These are phyloP conservation scores for Tylopilus balloui DNA, from an alignment of 768 basidiomycete genomes.

Conservation along the genomic window DNA sequence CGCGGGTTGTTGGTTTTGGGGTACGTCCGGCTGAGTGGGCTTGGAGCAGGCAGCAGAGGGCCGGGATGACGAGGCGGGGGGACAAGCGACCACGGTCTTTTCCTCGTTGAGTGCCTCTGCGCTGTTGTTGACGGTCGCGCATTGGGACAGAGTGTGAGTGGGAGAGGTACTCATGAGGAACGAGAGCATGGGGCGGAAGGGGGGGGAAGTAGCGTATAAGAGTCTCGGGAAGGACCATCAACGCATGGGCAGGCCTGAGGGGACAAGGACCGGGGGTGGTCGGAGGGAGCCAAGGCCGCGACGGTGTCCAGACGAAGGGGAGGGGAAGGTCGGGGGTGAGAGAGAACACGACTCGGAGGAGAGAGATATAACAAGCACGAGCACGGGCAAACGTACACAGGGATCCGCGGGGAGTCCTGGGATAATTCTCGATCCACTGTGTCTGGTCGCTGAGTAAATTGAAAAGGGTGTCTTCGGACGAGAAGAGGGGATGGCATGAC, in stretches of 20 bases:
- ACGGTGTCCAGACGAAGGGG: conserved; percentile 7
- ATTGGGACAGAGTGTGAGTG: conserved; percentile 29
- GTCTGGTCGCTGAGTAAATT: conserved; percentile 5
- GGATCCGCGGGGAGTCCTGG: conserved; percentile 32
- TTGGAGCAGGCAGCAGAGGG: conserved; percentile 2
- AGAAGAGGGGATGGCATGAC: conserved; percentile 9
- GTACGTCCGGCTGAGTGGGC: neutral
- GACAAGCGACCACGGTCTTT: conserved; percentile 15
- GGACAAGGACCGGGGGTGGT: conserved; percentile 14
- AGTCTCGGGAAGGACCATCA: conserved; percentile 12
- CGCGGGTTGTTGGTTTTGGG: conserved; percentile 20
- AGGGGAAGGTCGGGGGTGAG: conserved; percentile 8
- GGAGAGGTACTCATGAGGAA: conserved; percentile 27
- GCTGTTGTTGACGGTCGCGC: conserved; percentile 29
- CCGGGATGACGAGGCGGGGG: neutral
- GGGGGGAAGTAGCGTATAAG: conserved; percentile 16
- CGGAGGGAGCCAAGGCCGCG: neutral
- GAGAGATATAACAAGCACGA: conserved; percentile 25
- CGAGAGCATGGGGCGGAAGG: conserved; percentile 2
- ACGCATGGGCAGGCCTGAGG: conserved; percentile 5
- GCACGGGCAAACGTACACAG: conserved; percentile 8
- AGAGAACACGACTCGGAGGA: conserved; percentile 11
- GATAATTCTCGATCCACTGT: conserved; percentile 27
- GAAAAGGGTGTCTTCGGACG: conserved; percentile 8
- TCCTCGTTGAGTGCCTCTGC: conserved; percentile 23